Percentiles rank a stretch among this genome's conserved stretches.
These are phyloP conservation scores for Pinus taeda DNA, from an alignment of 75 land plant species.

Conservation along the genomic window DNA sequence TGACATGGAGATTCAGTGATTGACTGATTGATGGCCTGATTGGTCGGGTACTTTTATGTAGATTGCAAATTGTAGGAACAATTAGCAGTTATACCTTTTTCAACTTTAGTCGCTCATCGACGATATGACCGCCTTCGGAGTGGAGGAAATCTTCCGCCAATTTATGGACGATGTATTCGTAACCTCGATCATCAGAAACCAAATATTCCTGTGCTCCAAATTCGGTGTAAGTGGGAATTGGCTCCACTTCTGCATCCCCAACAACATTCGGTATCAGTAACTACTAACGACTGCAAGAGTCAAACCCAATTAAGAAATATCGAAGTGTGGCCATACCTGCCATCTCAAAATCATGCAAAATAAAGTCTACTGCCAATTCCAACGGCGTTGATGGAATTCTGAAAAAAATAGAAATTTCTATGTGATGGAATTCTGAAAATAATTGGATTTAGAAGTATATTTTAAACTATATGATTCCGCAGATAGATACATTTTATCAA, in stretches of 20 bases:
- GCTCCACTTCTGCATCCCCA: conserved; percentile 48
- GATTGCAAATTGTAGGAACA: too few species aligned
- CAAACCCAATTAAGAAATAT: too few species aligned
- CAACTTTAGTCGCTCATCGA: conserved; percentile 56
- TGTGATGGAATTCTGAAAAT: too few species aligned
- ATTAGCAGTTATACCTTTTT: conserved; percentile 37
- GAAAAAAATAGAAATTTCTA: too few species aligned
- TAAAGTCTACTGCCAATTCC: conserved; percentile 75
- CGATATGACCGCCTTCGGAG: conserved; percentile 33
- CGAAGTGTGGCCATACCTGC: conserved; percentile 28
- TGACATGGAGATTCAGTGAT: neutral
- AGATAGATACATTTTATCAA: too few species aligned
- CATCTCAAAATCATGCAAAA: conserved; percentile 80
- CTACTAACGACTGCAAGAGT: too few species aligned
- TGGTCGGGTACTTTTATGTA: too few species aligned
- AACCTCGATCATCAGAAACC: conserved; percentile 77
- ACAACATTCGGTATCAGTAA: too few species aligned
- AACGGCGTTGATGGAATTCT: conserved; percentile 53
- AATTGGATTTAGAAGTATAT: too few species aligned
- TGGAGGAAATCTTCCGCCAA: conserved; percentile 54
- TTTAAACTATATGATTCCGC: too few species aligned
- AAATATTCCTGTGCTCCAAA: conserved; percentile 58
- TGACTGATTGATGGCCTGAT: too few species aligned
- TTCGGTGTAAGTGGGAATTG: conserved; percentile 61
- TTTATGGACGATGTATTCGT: conserved; percentile 46